A percentile compares a stretch with the other conserved stretches of the same genome.
Evolutionary conservation across 2,329 filamentous ascomycete species (phyloP).

Genomic region (Botrytis fabae): DNA sequence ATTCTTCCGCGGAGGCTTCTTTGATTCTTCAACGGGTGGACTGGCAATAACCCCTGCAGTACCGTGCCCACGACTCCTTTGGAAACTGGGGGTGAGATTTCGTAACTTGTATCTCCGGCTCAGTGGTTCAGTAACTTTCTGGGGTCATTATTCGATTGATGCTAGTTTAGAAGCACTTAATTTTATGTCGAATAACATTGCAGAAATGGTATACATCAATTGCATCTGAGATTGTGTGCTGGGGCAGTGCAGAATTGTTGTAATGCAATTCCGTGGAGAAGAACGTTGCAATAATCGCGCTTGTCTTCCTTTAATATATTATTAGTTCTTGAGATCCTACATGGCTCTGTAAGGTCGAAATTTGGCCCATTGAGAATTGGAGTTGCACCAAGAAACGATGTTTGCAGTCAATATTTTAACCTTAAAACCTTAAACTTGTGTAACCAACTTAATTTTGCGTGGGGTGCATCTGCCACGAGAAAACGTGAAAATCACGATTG

Average conservation of each 20-base stretch:
- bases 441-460: not conserved
- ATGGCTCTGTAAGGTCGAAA: no score
- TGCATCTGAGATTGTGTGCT: no score
- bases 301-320: not conserved
- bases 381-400: not conserved
- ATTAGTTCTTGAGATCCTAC: not conserved
- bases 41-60: not conserved
- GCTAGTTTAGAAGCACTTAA: not conserved
- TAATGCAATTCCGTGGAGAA: not conserved
- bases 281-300: no score
- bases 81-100: not conserved
- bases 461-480: not conserved
- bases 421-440: not conserved
- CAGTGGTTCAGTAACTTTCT: not conserved
- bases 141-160: not conserved
- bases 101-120: not conserved
- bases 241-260: not conserved
- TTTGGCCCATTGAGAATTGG: not conserved
- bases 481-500: not conserved
- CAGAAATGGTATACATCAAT: not conserved
- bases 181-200: not conserved
- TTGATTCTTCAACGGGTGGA: not conserved
- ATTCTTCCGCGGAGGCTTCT: not conserved
- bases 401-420: not conserved
- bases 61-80: not conserved